These are phyloP conservation scores for Umbilicus rupestris DNA, from an alignment of 164 flowering plant species.

Conservation along the genomic window DNA sequence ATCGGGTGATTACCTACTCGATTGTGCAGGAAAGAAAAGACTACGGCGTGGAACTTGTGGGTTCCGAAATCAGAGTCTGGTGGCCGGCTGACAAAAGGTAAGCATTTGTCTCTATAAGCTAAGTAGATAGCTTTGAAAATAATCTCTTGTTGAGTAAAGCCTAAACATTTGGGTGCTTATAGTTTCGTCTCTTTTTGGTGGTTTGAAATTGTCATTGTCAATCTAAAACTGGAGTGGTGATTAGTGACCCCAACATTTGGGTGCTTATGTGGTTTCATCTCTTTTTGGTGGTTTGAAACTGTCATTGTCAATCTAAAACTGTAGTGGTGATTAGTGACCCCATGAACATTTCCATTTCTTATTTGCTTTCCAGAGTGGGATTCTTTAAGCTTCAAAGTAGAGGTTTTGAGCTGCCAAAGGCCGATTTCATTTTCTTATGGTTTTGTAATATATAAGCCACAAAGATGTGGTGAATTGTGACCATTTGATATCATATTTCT, in stretches of 20 bases:
- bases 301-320: background rate
- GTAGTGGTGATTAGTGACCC: constrained; percentile 14
- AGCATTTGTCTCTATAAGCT: constrained; percentile 18
- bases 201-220: background rate
- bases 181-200: background rate
- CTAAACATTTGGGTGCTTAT: background rate
- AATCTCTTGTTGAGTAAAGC: background rate
- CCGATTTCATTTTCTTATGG: background rate
- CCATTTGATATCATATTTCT: too few species aligned
- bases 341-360: background rate
- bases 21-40: constrained; percentile 25
- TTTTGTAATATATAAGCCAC: background rate
- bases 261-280: background rate
- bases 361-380: background rate
- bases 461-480: background rate
- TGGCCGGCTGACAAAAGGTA: constrained; percentile 71
- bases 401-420: too few species aligned
- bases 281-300: background rate
- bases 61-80: constrained; percentile 56
- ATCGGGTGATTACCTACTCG: constrained; percentile 1
- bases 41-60: constrained; percentile 49
- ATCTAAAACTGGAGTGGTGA: constrained; percentile 7
- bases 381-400: too few species aligned
- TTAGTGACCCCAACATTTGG: constrained; percentile 12
- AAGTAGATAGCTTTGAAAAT: too few species aligned